Evolutionary conservation across 495 filamentous ascomycete genomes (phyloP), one percentile per base, ranked within the genome.

Genomic region (Aspergillus haitiensis): DNA sequence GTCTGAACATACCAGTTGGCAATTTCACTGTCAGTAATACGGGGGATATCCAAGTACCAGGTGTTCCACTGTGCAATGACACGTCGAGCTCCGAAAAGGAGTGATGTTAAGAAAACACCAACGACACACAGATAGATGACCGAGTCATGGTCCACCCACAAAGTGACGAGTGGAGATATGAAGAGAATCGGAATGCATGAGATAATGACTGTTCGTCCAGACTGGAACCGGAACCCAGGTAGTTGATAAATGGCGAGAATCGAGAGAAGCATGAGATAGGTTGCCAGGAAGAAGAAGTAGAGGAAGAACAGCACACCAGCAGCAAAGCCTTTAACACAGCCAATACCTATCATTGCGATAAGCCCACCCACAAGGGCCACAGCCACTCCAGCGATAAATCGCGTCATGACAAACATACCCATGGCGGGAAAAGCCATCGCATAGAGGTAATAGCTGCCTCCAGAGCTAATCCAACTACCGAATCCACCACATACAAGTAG

Each of bases 361-460:
- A 63, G 42, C 2, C 56, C 61, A 13, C 50, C 61, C 9, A 63
- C 56, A 1, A 63, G 12, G 2, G 61, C 52, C 1, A 63, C 52
- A 0, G 56, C 56, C 6, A 59, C 33, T 7, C 61, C 61, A 9
- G 61, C 61, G 15, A 63, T 55, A 11, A 63, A 63, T 5, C 61
- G 56, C n/a, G 61, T 63, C 51, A 63, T 50, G 10, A 63, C 56
- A 27, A 63, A 63, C 61, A 63, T 63, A 32, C 61, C 55, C 61
- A 63, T 63, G 1, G 61, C 61, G 0, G 61, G 61, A 39, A 63
- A 63, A 0, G 56, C 61, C 61, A 63, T 63, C 8, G 61, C 61
- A 45, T 63, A 63, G n/a, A 63, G 56, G 15, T 63, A 63, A 18
- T 63, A 63, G 16, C 44, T 63, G 4, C 61, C 61, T 1, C 61